Evolutionary conservation across 2,329 filamentous ascomycete genomes (phyloP).

Genomic region (Fusarium dlaminii): DNA sequence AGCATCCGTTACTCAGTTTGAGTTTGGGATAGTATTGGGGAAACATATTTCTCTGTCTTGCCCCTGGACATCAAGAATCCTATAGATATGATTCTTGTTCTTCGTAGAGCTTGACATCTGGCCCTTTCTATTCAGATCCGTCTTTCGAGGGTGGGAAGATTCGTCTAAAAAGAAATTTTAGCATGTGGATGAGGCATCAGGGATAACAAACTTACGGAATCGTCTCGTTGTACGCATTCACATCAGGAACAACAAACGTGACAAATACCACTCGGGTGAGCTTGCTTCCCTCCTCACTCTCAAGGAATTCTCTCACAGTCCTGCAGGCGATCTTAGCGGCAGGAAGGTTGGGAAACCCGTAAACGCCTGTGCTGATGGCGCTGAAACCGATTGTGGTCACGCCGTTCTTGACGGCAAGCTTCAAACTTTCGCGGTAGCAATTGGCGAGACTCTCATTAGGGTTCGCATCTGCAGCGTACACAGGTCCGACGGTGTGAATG

Average conservation of each 20-base stretch:
- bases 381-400: conserved; percentile 83
- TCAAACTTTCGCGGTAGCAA: conserved; percentile 77
- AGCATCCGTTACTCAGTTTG: too few species aligned
- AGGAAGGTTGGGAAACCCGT: conserved; percentile 80
- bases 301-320: conserved; percentile 65
- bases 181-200: background rate
- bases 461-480: conserved; percentile 64
- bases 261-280: conserved; percentile 85
- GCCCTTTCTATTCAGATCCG: background rate
- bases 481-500: conserved; percentile 90
- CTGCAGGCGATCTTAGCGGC: conserved; percentile 78
- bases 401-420: conserved; percentile 73
- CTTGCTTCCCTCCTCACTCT: conserved; percentile 55
- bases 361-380: conserved; percentile 87
- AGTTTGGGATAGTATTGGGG: background rate
- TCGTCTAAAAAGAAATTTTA: conserved; percentile 22
- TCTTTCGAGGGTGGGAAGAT: conserved; percentile 37
- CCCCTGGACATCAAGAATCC: background rate
- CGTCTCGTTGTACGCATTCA: conserved; percentile 72
- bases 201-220: conserved; percentile 71
- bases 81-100: background rate
- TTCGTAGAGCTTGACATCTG: conserved; percentile 9
- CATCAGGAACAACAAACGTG: conserved; percentile 82
- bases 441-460: conserved; percentile 60
- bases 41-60: background rate